Percentiles rank a stretch among this genome's conserved stretches.
Conservation (phyloP, 2,329 filamentous ascomycete species). For the Fusarium sp. region DNA sequence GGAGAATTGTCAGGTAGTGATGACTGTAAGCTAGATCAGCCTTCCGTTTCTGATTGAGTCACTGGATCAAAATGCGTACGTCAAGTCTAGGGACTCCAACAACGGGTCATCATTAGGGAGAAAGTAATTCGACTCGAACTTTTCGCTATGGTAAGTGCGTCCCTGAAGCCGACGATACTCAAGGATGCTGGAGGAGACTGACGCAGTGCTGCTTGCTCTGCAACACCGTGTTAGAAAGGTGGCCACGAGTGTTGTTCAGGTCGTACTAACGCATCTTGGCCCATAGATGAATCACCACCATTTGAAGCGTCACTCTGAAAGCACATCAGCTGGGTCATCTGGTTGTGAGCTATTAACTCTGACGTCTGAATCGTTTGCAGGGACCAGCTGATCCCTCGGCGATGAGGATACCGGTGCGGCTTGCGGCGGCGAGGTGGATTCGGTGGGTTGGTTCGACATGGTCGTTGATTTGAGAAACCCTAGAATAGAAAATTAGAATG, state of each 20-base stretch:
- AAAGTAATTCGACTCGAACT: conserved; percentile 24
- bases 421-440: not conserved
- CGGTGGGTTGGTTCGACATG: not conserved
- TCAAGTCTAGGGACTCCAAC: conserved; percentile 30
- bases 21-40: conserved; percentile 13
- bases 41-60: not conserved
- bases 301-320: not conserved
- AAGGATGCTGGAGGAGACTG: conserved; percentile 26
- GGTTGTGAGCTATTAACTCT: not conserved
- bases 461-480: not conserved
- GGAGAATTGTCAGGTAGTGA: conserved; percentile 26
- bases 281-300: conserved; percentile 1
- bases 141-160: conserved; percentile 32
- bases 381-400: not conserved
- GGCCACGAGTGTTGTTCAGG: not conserved
- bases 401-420: not conserved
- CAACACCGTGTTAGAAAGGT: not conserved
- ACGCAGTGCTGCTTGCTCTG: conserved; percentile 26
- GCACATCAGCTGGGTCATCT: not conserved
- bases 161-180: conserved; percentile 30
- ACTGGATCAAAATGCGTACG: not conserved
- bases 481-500: not conserved
- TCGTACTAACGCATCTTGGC: not conserved
- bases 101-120: conserved; percentile 35
- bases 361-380: not conserved